These are phyloP conservation scores for Trametes villosa DNA, from an alignment of 768 basidiomycete genomes.

Conservation along the genomic window DNA sequence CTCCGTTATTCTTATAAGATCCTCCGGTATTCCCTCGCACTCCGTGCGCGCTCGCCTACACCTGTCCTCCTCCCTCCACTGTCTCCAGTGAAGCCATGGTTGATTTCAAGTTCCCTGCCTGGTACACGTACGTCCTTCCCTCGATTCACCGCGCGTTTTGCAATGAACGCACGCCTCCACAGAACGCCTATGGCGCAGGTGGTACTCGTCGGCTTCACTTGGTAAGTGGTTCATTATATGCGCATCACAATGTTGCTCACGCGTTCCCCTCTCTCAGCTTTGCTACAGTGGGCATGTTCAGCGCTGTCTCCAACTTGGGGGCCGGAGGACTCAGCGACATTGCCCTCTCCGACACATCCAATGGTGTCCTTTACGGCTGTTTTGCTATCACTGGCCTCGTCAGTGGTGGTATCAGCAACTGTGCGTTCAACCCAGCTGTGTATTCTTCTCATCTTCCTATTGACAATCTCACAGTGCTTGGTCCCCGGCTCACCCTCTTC, in stretches of 20 bases:
- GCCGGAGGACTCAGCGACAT: conserved; percentile 46
- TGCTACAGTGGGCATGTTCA: conserved; percentile 45
- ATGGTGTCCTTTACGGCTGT: conserved; percentile 47
- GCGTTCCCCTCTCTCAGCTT: conserved; percentile 29
- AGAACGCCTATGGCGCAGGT: conserved; percentile 40
- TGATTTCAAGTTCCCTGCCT: neutral
- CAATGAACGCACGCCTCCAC: neutral
- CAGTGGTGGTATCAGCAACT: conserved; percentile 42
- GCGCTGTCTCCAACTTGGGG: conserved; percentile 42
- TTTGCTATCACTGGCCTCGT: conserved; percentile 49
- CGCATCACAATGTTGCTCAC: neutral
- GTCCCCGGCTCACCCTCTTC: conserved; percentile 52
- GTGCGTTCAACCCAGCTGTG: conserved; percentile 21
- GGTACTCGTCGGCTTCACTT: conserved; percentile 40
- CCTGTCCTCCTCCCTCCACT: too few species aligned
- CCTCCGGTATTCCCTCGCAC: too few species aligned
- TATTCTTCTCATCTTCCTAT: neutral
- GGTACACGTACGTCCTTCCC: neutral
- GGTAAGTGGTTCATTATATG: conserved; percentile 22
- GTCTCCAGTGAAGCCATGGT: too few species aligned
- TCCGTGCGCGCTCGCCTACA: too few species aligned
- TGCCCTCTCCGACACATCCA: conserved; percentile 44
- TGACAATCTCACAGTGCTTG: conserved; percentile 39
- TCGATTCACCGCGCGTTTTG: neutral
- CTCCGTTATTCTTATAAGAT: too few species aligned